Base-by-base conservation (phyloP, 1,284 basidiomycete species). In the Bjerkandera adusta region DNA sequence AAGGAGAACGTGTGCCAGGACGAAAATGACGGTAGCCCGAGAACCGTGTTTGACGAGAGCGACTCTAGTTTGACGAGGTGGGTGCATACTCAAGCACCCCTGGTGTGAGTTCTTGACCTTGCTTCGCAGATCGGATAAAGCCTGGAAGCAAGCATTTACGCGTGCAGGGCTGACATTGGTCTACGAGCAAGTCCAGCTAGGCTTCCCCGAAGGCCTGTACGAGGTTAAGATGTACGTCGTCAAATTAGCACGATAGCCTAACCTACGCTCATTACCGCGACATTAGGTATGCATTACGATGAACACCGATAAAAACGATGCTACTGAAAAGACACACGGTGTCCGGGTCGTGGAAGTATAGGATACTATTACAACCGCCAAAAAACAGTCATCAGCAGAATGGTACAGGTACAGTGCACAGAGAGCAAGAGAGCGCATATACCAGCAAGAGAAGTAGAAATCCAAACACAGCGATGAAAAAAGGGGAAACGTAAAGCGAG, bases 1-100 rank as follows among this genome's bases (percentile, higher is more conserved):
- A 97, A 97, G 66, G 94, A 97, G 68, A 97, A 97, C 64, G 59
- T 87, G n/a, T 95, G 91, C 61, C 60, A 68, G 4, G 80, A 91
- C 57, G 54, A 55, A 2, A 65, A 70, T 20, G 79, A 79, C 38
- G 81, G 76, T 0, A 65, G 67, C 5, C 70, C 82, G 0, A 70
- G 73, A 12, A 75, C 77, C n/a, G 67, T 85, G 13, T 91, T 92
- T 58, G 94, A 97, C 58, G 80, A 85, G 50, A 73, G 86, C 50
- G 95, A 97, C 67, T 93, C 90, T 11, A 94, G 89, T 59, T 69
- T 95, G 61, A 97, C 90, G 8, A 80, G 94, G 93, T 67, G 56
- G 44, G 52, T 76, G 20, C 32, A 56, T 36, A 21, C 11, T 35
- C 34, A 32, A 33, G 20, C 21, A 38, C 20, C 27, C 29, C 36